Base-by-base conservation (phyloP, 1,284 basidiomycete species). In the Flammula alnicola region DNA sequence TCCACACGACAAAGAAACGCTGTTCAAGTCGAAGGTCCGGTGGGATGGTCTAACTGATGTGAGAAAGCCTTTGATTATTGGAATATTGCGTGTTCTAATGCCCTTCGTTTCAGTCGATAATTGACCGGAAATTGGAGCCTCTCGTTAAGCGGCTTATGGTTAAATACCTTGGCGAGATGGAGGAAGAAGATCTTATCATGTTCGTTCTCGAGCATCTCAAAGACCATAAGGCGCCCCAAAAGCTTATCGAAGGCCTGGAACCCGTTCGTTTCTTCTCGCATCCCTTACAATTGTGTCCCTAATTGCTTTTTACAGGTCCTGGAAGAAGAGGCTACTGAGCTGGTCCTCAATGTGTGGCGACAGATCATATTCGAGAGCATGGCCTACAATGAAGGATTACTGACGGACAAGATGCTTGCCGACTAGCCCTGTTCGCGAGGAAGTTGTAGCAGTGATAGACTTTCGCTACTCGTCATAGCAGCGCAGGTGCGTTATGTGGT, bases 301-400 rank as follows among this genome's bases (percentile, higher is more conserved):
- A 10, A 23, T 48, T 48, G 9, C 43, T 22, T 58, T 36, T 55
- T 48, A 16, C 25, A 95, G 93, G 91, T 95, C 4, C 75, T 95
- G 16, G 91, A 92, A 62, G 93, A 95, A 68, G 93, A 95, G 67
- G 91, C 93, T 1, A 70, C 75, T 26, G 84, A 90, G 52, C 80
- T 93, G 50, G 78, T 83, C n/a, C 68, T 86, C 55, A 78, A 77
- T 55, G 76, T 95, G 32, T 95, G 93, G 93, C 80, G 91, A 46
- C 90, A 93, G 71, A 81, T 95, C 56, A 88, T 91, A 44, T 95
- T 95, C 67, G 93, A 95, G 74, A 91, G 89, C 64, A 88, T 91
- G 84, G 86, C 89, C 29, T 92, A 92, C 64, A 85, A 84, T 52
- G 90, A 92, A 70, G 89, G 90, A 39, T 75, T 92, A 45, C 80